Evolutionary conservation across 768 basidiomycete species (phyloP).

Genomic region (Asterophora parasitica): DNA sequence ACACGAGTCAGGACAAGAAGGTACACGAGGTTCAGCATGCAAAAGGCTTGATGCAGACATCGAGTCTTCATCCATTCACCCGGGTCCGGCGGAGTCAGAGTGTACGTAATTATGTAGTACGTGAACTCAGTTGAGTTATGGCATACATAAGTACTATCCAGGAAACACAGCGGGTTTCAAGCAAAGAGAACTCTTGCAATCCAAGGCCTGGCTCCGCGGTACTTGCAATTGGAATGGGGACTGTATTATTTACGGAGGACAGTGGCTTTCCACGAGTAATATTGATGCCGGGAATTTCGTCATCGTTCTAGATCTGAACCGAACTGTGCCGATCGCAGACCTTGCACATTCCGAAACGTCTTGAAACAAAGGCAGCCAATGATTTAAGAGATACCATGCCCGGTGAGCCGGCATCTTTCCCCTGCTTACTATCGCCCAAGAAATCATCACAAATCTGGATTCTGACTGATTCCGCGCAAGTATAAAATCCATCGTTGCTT

Average conservation of each 20-base stretch:
- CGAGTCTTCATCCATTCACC: neutral
- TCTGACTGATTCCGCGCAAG: neutral
- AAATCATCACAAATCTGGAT: conserved; percentile 12
- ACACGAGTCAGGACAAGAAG: neutral
- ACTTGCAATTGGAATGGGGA: neutral
- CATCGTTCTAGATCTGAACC: conserved; percentile 8
- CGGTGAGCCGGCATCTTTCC: conserved; percentile 1
- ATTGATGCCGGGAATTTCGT: neutral
- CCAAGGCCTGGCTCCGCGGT: neutral
- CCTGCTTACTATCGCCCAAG: conserved; percentile 9
- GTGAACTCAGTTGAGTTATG: conserved; percentile 5
- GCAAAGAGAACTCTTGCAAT: neutral
- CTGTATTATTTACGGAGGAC: conserved; percentile 7
- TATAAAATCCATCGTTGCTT: conserved; percentile 7
- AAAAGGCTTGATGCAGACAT: neutral
- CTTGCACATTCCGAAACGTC: conserved; percentile 8
- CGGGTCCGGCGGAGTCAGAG: conserved; percentile 4
- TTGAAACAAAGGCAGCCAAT: conserved; percentile 1
- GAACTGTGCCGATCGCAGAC: neutral
- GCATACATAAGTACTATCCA: neutral
- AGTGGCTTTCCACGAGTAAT: neutral
- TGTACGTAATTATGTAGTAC: conserved; percentile 16
- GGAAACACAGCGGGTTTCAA: neutral
- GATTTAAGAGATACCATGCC: conserved; percentile 3
- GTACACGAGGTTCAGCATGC: conserved; percentile 1